Percentiles rank a stretch among this genome's conserved stretches.
phyloP scores from a whole-genome alignment of 805 yeast species.

The Yamadazyma nakazawae region DNA sequence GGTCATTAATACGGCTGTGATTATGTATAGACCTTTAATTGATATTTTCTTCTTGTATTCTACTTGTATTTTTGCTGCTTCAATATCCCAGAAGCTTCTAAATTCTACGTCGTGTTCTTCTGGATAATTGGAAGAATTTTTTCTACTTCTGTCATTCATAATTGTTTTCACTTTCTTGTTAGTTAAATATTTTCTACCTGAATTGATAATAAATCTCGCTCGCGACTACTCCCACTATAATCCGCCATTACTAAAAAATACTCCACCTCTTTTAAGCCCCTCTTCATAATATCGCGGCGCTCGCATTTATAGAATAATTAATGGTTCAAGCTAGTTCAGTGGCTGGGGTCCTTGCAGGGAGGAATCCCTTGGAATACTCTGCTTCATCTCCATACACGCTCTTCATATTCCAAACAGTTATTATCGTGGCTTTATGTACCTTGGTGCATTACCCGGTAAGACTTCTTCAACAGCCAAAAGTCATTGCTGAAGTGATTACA shows the following conservation, averaged over 20 bases:
- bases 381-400: conserved; percentile 61
- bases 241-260: too few species aligned
- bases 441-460: conserved; percentile 58
- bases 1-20: not conserved
- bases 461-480: conserved; percentile 68
- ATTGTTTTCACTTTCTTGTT: too few species aligned
- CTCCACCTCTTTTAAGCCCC: too few species aligned
- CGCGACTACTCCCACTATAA: too few species aligned
- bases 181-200: too few species aligned
- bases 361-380: conserved; percentile 62
- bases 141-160: too few species aligned
- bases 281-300: not conserved
- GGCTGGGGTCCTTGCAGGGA: conserved; percentile 71
- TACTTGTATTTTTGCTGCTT: not conserved
- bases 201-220: too few species aligned
- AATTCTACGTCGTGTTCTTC: too few species aligned
- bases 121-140: too few species aligned
- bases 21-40: not conserved
- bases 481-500: conserved; percentile 76
- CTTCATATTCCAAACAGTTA: conserved; percentile 65
- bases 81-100: not conserved
- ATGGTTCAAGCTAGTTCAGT: conserved; percentile 34
- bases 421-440: conserved; percentile 59
- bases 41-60: not conserved
- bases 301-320: not conserved